Conservation (phyloP, 2,329 filamentous ascomycete genomes). For the Dryadomyces sulphureus region DNA sequence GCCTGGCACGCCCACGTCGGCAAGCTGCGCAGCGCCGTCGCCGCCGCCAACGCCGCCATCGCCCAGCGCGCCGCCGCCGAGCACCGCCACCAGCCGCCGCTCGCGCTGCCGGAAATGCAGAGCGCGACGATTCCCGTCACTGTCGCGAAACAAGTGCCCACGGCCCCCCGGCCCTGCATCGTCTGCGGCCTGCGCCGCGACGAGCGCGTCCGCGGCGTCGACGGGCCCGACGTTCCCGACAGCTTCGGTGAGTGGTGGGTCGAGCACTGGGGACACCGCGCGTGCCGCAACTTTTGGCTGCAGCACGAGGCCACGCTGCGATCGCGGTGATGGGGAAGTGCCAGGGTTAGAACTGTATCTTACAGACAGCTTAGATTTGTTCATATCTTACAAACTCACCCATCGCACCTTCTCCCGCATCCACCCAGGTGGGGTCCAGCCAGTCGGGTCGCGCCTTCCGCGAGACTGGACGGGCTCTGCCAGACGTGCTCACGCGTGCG, state of each 20-base stretch:
- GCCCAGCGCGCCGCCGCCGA: slow-evolving; percentile 11
- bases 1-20: slow-evolving; percentile 66
- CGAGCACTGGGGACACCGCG: slow-evolving; percentile 70
- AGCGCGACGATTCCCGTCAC: slow-evolving; percentile 53
- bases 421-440: too few relatives aligned
- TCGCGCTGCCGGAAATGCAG: slow-evolving; percentile 51
- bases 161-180: slow-evolving; percentile 61
- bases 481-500: too few relatives aligned
- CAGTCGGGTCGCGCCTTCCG: too few relatives aligned
- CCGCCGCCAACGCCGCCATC: slow-evolving; percentile 40
- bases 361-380: too few relatives aligned
- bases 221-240: slow-evolving; percentile 59
- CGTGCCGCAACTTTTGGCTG: slow-evolving; percentile 76
- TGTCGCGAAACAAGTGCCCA: slow-evolving; percentile 57
- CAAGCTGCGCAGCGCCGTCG: slow-evolving; percentile 57
- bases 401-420: too few relatives aligned
- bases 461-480: too few relatives aligned
- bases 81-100: slow-evolving; percentile 14
- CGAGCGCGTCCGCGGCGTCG: slow-evolving; percentile 63
- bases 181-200: slow-evolving; percentile 81
- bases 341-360: too few relatives aligned
- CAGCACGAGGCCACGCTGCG: slow-evolving; percentile 56
- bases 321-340: slow-evolving; percentile 7
- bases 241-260: slow-evolving; percentile 96
- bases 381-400: too few relatives aligned